Percentiles rank a stretch among this genome's conserved stretches.
These are phyloP conservation scores for Colletotrichum trifolii DNA, from an alignment of 2,329 filamentous ascomycete genomes.

Conservation along the genomic window DNA sequence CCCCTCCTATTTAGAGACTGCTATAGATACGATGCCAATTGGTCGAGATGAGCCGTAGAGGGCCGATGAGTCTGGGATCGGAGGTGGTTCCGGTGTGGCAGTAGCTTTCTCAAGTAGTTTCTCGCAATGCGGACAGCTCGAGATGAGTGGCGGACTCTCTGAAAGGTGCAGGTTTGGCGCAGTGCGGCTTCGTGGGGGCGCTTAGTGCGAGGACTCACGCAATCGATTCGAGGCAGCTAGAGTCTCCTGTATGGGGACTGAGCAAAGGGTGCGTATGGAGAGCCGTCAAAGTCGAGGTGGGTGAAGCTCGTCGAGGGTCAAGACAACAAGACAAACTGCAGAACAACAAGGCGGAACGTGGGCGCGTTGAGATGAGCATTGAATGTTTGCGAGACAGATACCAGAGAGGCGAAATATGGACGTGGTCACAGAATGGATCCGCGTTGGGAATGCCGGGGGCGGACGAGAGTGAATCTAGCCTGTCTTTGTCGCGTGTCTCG, in stretches of 20 bases:
- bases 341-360: slow-evolving; percentile 32
- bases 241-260: slow-evolving; percentile 6
- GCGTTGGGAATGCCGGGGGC: slow-evolving; percentile 13
- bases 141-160: not conserved
- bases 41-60: not conserved
- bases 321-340: slow-evolving; percentile 31
- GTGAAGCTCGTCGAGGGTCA: slow-evolving; percentile 14
- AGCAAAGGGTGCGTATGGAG: too few species aligned
- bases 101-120: too few species aligned
- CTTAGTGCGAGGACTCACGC: slow-evolving; percentile 7
- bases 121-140: too few species aligned
- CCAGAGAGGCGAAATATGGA: slow-evolving; percentile 5
- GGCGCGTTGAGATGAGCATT: slow-evolving; percentile 37
- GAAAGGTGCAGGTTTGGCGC: not conserved
- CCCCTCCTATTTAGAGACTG: slow-evolving; percentile 31
- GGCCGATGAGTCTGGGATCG: too few species aligned
- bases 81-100: too few species aligned
- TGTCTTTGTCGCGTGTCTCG: slow-evolving; percentile 18
- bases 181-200: slow-evolving; percentile 6
- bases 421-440: slow-evolving; percentile 2
- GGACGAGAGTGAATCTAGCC: not conserved
- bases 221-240: slow-evolving; percentile 17
- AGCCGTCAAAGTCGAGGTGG: slow-evolving; percentile 18
- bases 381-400: slow-evolving; percentile 32
- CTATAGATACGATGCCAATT: slow-evolving; percentile 18